Evolutionary conservation across 2,329 filamentous ascomycete genomes (phyloP).

Genomic region (Scedosporium dehoogii): DNA sequence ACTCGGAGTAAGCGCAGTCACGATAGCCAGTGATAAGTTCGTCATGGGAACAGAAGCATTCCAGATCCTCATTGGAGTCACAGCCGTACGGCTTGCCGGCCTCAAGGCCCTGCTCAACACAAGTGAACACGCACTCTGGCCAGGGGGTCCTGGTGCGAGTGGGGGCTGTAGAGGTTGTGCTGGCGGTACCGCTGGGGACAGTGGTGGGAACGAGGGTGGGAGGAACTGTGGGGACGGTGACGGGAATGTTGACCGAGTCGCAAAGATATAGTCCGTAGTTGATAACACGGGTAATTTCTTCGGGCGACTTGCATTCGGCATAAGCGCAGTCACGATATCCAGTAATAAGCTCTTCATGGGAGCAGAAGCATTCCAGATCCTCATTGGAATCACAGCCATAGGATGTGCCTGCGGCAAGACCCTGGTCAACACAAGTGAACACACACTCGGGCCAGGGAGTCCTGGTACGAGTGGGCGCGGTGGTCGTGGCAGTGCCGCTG

Average conservation of each 20-base stretch:
- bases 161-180: not conserved
- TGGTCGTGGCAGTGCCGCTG: not conserved
- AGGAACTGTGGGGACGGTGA: not conserved
- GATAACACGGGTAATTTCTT: not conserved
- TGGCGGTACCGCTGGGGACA: not conserved
- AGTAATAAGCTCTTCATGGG: constrained; percentile 5
- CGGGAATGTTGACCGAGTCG: constrained; percentile 1
- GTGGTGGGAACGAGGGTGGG: not conserved
- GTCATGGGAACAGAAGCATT: constrained; percentile 4
- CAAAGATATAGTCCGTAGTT: not conserved
- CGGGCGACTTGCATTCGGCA: not conserved
- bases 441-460: constrained; percentile 3
- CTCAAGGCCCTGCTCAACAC: not conserved
- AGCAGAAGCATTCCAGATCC: constrained; percentile 2
- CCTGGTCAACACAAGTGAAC: not conserved
- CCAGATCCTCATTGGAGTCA: not conserved
- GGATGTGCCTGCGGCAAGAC: not conserved
- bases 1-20: not conserved
- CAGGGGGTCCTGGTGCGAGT: constrained; percentile 3
- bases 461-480: constrained; percentile 1
- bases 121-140: not conserved
- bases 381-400: not conserved
- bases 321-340: not conserved
- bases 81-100: not conserved
- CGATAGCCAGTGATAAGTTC: constrained; percentile 4